Base-by-base conservation (phyloP, 208 protist species). In the Trypanosoma boissoni region DNA sequence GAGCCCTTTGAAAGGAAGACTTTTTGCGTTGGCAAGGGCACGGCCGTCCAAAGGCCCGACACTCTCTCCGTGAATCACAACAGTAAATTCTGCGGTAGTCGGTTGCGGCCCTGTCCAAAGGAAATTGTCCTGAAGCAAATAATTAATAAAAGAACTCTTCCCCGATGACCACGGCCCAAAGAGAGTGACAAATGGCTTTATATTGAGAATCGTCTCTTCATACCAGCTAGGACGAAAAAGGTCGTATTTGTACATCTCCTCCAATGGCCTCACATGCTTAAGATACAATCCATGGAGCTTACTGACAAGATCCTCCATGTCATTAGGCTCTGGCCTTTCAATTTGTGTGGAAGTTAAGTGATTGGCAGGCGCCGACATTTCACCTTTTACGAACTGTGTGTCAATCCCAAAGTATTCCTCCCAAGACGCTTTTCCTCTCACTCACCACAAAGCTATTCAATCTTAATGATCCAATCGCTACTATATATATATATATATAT, bases 1-100 rank as follows among this genome's bases (percentile, higher is more conserved):
- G 9, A 98, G 62, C 7, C 78, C 87, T 16, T 80, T 83, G 64
- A 97, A 98, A n/a, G 95, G 92, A 52, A 94, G 73, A 39, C 91
- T 69, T 29, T 86, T 86, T 41, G 91, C 60, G 60, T 94, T 87
- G 20, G 76, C 77, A 9, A 94, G 60, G 23, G 85, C 84, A 66
- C 79, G 86, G 7, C 95, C 95, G 36, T 93, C 88, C 23, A 97
- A 67, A 5, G 86, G 67, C 23, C 72, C 68, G 3, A 73, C 42
- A 41, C 83, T 79, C 18, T 83, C 64, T 41, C 85, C 85, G 55
- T 92, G 76, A 51, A 86, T 70, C 9, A 88, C 65, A 26, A 87
- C 78, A 1, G 77, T 92, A 72, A 92, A 92, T 64, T 86, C 76
- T 37, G 78, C 68, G 16, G 85, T 92, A 10, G 85, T 92, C 16